Evolutionary conservation across 495 filamentous ascomycete genomes (phyloP), one percentile per base, ranked within the genome.

Genomic region (Neurospora hispaniola): DNA sequence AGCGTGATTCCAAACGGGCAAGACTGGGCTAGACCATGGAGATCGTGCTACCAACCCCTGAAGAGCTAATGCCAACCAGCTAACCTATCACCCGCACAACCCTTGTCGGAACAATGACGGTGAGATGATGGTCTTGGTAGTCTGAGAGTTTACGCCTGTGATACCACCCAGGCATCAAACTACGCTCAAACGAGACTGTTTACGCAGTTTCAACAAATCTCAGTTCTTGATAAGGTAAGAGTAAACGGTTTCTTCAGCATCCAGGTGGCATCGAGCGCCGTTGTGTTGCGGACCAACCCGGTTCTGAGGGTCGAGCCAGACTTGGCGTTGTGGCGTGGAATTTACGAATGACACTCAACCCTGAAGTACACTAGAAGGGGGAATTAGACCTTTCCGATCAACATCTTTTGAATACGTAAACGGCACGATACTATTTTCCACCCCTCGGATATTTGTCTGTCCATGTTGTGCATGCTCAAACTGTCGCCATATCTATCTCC

Each of bases 311-410:
- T 66, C 54, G 27, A 66, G 27, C 27, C 27, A 35, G 18, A 18
- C 27, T 62, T 66, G 27, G 48, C 48, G 48, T 59, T 59, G 48
- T 54, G 46, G 46, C 46, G 48, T 14, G 48, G 48, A 59, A 14
- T 27, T 20, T 20, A 27, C 4, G 20, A 27, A 27, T 59, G 27
- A 66, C 35, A 66, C 27, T 62, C 27, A 66, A 14, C 54, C 54
- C 27, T 66, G 54, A 66, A 66, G 27, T 35, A n/a, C n/a, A n/a
- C n/a, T n/a, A 66, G 54, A 62, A 69, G 23, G 48, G 35, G 44
- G 59, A 71, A 11, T 46, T 74, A 39, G 39, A 20, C 23, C 62
- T 27, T 31, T 72, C 71, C 42, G 48, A 71, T 16, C 71, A 70
- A 68, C 70, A 66, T 20, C 40, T 74, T 23, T 18, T 20, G 4